These are phyloP conservation scores for Talaromyces piceae DNA, from an alignment of 2,329 filamentous ascomycete species.

Conservation along the genomic window DNA sequence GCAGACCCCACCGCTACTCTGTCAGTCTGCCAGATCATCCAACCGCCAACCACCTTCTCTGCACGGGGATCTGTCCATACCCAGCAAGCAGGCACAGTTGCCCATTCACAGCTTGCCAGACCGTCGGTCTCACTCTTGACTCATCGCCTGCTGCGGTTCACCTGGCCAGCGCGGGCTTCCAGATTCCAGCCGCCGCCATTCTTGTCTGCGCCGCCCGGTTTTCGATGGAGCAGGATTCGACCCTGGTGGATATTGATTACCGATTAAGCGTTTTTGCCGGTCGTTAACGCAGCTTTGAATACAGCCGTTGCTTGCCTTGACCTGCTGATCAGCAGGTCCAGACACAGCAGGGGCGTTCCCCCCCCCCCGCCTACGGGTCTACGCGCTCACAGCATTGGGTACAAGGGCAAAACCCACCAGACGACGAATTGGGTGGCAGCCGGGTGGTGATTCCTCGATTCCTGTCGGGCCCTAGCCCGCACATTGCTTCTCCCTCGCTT, in stretches of 20 bases:
- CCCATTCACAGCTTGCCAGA: constrained; percentile 14
- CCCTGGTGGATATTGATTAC: constrained; percentile 18
- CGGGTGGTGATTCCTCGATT: constrained; percentile 3
- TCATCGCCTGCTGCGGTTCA: constrained; percentile 9
- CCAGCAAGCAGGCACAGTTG: background rate
- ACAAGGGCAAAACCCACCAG: constrained; percentile 7
- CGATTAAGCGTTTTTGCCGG: constrained; percentile 19
- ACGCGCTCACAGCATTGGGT: constrained; percentile 7
- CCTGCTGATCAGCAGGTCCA: constrained; percentile 12
- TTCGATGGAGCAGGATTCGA: constrained; percentile 20
- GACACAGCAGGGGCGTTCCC: constrained; percentile 9
- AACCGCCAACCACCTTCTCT: constrained; percentile 9
- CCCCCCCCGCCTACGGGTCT: constrained; percentile 7
- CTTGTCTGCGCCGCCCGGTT: constrained; percentile 10
- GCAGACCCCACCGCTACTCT: constrained; percentile 9
- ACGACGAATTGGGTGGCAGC: constrained; percentile 4
- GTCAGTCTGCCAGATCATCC: constrained; percentile 14
- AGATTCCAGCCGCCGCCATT: constrained; percentile 3
- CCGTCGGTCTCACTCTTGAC: constrained; percentile 4
- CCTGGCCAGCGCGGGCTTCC: constrained; percentile 4
- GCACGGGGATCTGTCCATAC: constrained; percentile 6
- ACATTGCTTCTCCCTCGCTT: constrained; percentile 1
- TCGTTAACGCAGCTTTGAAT: constrained; percentile 15
- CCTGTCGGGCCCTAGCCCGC: constrained; percentile 1
- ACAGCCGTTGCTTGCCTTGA: constrained; percentile 2